Percentiles rank a stretch among this genome's conserved stretches.
These are phyloP conservation scores for Leccinum arenicola DNA, from an alignment of 768 basidiomycete genomes.

Conservation along the genomic window DNA sequence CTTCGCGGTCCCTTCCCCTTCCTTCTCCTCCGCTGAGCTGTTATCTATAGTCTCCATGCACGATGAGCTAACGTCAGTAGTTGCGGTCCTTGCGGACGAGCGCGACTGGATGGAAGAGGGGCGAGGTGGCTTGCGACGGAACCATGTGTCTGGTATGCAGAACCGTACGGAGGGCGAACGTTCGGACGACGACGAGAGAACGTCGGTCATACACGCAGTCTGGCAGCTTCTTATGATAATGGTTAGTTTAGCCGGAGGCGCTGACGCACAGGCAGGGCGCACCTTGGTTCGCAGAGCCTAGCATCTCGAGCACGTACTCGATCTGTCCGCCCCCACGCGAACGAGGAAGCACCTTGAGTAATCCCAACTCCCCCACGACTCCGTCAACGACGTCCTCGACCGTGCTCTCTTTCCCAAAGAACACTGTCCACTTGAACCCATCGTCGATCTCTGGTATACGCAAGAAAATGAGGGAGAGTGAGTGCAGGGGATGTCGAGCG, in stretches of 20 bases:
- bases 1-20: constrained; percentile 64
- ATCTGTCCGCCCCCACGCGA: constrained; percentile 61
- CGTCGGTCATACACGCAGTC: constrained; percentile 16
- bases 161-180: constrained; percentile 43
- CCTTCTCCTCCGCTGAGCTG: constrained; percentile 30
- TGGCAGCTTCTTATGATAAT: constrained; percentile 11
- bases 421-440: constrained; percentile 62
- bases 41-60: neutral
- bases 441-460: constrained; percentile 80
- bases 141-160: constrained; percentile 81
- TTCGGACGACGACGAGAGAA: constrained; percentile 13
- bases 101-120: constrained; percentile 45
- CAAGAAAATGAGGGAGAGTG: constrained; percentile 50
- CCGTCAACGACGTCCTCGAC: constrained; percentile 52
- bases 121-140: constrained; percentile 62
- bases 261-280: constrained; percentile 19
- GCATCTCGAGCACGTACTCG: constrained; percentile 74
- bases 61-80: constrained; percentile 38
- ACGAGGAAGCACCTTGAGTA: constrained; percentile 61
- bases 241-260: neutral
- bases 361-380: constrained; percentile 62
- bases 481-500: constrained; percentile 7
- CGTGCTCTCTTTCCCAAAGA: constrained; percentile 55
- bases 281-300: constrained; percentile 47
- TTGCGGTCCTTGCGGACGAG: constrained; percentile 50